Conservation (phyloP, 306 rosid genomes). For the Malus orientalis region DNA sequence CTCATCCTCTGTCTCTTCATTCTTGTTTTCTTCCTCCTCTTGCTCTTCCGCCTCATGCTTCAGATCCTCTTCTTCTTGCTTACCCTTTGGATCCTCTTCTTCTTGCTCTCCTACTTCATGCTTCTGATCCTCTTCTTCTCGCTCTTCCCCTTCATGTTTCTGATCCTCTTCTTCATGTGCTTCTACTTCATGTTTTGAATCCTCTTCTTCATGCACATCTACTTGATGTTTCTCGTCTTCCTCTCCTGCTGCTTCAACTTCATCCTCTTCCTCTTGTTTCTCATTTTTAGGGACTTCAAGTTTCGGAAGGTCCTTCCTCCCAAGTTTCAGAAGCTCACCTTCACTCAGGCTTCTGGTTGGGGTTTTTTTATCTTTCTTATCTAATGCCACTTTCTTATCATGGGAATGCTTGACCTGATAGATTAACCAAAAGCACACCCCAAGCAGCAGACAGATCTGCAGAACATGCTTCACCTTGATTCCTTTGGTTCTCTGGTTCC, state of each 20-base stretch:
- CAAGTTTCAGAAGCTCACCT: constrained; percentile 42
- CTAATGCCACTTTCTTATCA: constrained; percentile 73
- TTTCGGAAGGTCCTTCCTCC: constrained; percentile 71
- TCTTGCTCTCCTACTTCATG: constrained; percentile 30
- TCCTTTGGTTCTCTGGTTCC: constrained; percentile 68
- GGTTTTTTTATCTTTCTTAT: constrained; percentile 34
- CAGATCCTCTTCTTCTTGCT: constrained; percentile 27
- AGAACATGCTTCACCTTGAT: constrained; percentile 67
- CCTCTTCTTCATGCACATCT: constrained; percentile 17
- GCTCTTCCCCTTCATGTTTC: constrained; percentile 29
- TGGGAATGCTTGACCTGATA: constrained; percentile 93
- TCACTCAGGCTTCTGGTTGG: constrained; percentile 15
- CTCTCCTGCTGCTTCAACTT: constrained; percentile 46
- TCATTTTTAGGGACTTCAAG: constrained; percentile 29
- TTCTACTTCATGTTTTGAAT: constrained; percentile 24
- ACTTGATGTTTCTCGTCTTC: constrained; percentile 49
- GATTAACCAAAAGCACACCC: constrained; percentile 85
- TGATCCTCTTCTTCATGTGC: constrained; percentile 30
- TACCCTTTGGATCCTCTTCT: constrained; percentile 27
- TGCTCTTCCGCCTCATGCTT: constrained; percentile 32
- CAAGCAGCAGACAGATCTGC: constrained; percentile 66
- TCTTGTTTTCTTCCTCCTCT: constrained; percentile 50
- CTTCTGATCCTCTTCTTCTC: constrained; percentile 25
- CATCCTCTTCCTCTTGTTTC: constrained; percentile 68
- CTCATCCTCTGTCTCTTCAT: constrained; percentile 45